A percentile compares a stretch with the other conserved stretches of the same genome.
phyloP scores from a whole-genome alignment of 2,329 filamentous ascomycete genomes.

The Arachnomyces sp. region DNA sequence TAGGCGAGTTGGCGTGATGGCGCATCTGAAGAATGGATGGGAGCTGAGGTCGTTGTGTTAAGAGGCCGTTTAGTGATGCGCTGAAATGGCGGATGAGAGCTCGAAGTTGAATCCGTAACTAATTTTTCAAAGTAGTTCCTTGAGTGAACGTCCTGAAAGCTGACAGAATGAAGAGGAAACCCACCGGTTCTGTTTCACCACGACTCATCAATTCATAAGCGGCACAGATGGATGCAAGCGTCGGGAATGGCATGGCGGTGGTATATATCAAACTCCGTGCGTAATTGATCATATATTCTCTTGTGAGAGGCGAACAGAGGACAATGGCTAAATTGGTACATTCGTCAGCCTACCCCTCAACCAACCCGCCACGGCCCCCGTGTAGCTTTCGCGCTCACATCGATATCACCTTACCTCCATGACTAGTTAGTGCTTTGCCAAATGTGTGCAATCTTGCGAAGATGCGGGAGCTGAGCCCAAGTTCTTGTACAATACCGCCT shows the following conservation, averaged over 20 bases:
- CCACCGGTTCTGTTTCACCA: slow-evolving; percentile 41
- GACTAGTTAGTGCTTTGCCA: slow-evolving; percentile 49
- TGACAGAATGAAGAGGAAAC: slow-evolving; percentile 6
- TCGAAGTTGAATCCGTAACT: slow-evolving; percentile 41
- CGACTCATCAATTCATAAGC: slow-evolving; percentile 49
- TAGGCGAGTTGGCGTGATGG: slow-evolving; percentile 49
- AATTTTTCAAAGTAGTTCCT: slow-evolving; percentile 4
- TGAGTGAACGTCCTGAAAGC: slow-evolving; percentile 3
- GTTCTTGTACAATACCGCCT: slow-evolving; percentile 40
- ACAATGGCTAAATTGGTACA: slow-evolving; percentile 43
- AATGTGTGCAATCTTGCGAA: slow-evolving; percentile 45
- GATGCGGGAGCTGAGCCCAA: slow-evolving; percentile 44
- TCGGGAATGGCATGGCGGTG: slow-evolving; percentile 57
- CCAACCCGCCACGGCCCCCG: slow-evolving; percentile 18
- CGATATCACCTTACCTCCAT: slow-evolving; percentile 49
- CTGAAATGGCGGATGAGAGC: slow-evolving; percentile 40
- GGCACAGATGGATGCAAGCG: slow-evolving; percentile 50
- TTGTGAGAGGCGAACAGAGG: slow-evolving; percentile 51
- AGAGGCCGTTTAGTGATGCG: slow-evolving; percentile 34
- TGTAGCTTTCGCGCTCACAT: slow-evolving; percentile 6
- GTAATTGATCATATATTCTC: slow-evolving; percentile 65
- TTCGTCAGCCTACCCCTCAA: slow-evolving; percentile 3
- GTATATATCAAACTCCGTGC: slow-evolving; percentile 68
- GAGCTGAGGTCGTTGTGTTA: slow-evolving; percentile 10
- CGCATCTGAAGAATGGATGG: slow-evolving; percentile 29